phyloP scores from a whole-genome alignment of 2,329 filamentous ascomycete species.

The Sporothrix brasiliensis region DNA sequence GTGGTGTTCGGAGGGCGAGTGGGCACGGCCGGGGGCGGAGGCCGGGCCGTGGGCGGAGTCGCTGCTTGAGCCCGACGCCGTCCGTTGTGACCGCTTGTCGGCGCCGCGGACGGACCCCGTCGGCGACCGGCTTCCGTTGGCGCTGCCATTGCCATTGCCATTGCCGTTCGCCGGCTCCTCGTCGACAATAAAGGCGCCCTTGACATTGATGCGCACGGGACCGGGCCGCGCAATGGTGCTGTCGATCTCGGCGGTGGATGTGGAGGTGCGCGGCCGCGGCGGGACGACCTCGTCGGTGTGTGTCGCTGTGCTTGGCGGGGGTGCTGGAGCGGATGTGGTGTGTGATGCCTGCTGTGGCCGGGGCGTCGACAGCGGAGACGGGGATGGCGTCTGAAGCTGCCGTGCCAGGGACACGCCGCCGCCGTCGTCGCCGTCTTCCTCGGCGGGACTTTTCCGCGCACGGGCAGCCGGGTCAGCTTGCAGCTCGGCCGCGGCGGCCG shows the following conservation, averaged over 20 bases:
- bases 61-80: not conserved
- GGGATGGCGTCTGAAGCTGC: not conserved
- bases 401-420: slow-evolving; percentile 19
- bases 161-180: slow-evolving; percentile 62
- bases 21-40: slow-evolving; percentile 26
- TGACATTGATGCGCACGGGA: slow-evolving; percentile 91
- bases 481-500: slow-evolving; percentile 22
- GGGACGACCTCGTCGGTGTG: slow-evolving; percentile 5
- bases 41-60: slow-evolving; percentile 38
- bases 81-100: not conserved
- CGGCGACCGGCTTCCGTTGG: slow-evolving; percentile 19
- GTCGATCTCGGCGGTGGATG: slow-evolving; percentile 61
- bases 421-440: slow-evolving; percentile 16
- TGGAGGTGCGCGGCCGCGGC: slow-evolving; percentile 46
- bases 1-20: slow-evolving; percentile 50
- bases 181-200: slow-evolving; percentile 94
- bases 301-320: not conserved
- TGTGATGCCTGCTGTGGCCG: not conserved
- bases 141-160: slow-evolving; percentile 30
- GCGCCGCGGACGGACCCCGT: slow-evolving; percentile 30
- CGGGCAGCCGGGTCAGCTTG: not conserved
- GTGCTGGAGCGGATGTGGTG: not conserved
- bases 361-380: not conserved
- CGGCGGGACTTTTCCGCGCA: not conserved
- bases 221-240: slow-evolving; percentile 65